Evolutionary conservation across 2,329 filamentous ascomycete genomes (phyloP).

Genomic region (Diaporthe destruens): DNA sequence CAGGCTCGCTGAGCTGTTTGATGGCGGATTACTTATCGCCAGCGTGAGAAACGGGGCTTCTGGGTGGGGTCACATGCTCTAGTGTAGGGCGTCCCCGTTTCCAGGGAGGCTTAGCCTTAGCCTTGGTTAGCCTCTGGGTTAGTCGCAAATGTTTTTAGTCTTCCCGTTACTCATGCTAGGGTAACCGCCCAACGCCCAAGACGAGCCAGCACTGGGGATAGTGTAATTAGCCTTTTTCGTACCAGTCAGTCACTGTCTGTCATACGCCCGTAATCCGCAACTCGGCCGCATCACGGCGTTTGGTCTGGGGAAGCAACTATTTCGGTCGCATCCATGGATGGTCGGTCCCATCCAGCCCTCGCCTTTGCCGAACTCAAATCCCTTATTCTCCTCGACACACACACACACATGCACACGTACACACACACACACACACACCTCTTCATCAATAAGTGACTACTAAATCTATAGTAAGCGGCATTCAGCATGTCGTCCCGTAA

Average conservation of each 20-base stretch:
- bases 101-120: conserved; percentile 15
- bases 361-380: conserved; percentile 14
- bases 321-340: conserved; percentile 10
- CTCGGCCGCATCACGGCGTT: conserved; percentile 25
- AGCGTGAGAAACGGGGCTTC: too few species aligned
- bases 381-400: background rate
- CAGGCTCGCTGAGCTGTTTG: background rate
- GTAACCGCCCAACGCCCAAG: background rate
- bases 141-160: too few species aligned
- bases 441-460: too few species aligned
- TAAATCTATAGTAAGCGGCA: conserved; percentile 7
- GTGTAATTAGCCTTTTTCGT: background rate
- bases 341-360: background rate
- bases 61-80: background rate
- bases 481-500: background rate
- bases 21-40: conserved; percentile 28
- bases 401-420: background rate
- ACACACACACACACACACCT: too few species aligned
- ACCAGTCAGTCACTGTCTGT: background rate
- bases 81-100: too few species aligned
- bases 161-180: conserved; percentile 25
- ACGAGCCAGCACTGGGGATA: too few species aligned
- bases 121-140: too few species aligned
- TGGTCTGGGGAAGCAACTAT: background rate
- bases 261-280: conserved; percentile 21